Evolutionary conservation across 495 filamentous ascomycete genomes (phyloP).

Genomic region (Emericellopsis terricola): DNA sequence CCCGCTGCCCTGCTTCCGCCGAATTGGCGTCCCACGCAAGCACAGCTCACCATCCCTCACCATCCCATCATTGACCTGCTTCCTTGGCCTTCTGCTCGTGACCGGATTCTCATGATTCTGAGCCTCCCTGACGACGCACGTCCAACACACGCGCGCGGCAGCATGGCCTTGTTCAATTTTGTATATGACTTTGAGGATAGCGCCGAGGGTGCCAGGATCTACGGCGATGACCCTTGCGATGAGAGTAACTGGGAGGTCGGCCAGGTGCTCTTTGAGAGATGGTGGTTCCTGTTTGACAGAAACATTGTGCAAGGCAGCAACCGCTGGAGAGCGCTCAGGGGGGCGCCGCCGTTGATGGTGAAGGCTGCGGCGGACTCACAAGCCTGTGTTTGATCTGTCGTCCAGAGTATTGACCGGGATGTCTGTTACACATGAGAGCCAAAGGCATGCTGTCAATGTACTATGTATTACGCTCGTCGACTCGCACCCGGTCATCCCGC

Average conservation of each 20-base stretch:
- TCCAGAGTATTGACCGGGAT: too few relatives aligned
- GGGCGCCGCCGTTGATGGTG: constrained; percentile 3
- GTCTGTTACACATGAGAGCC: too few relatives aligned
- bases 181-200: constrained; percentile 30
- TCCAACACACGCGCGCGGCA: constrained; percentile 16
- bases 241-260: constrained; percentile 26
- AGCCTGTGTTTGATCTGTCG: too few relatives aligned
- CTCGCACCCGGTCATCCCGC: too few relatives aligned
- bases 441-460: too few relatives aligned
- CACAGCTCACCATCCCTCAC: constrained; percentile 18
- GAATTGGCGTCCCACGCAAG: constrained; percentile 10
- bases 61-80: constrained; percentile 31
- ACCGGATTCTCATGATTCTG: constrained; percentile 25
- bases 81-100: constrained; percentile 28
- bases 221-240: constrained; percentile 16
- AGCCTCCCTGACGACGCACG: constrained; percentile 17
- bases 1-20: constrained; percentile 6
- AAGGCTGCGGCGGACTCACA: background rate
- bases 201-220: constrained; percentile 23
- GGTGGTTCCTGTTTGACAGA: constrained; percentile 34
- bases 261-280: constrained; percentile 25
- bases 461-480: too few relatives aligned
- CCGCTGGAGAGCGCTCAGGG: constrained; percentile 12
- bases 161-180: constrained; percentile 18
- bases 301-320: constrained; percentile 23